These are phyloP conservation scores for Metschnikowia continentalis DNA, from an alignment of 805 yeast species.

Conservation along the genomic window DNA sequence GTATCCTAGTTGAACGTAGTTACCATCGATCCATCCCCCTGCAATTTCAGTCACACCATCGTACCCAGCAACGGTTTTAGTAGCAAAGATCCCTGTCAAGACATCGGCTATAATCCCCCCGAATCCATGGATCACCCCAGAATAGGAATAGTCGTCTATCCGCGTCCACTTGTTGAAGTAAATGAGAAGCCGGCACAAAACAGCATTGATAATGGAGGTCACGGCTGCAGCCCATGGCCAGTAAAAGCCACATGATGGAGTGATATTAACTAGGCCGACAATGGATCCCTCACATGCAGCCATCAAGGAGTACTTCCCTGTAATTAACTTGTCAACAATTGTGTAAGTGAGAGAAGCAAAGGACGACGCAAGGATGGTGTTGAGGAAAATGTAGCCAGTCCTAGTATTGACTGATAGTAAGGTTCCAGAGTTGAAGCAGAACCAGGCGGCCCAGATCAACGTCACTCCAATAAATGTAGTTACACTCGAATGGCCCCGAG, in stretches of 20 bases:
- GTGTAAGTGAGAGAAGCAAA: slow-evolving; percentile 45
- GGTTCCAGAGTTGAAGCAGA: slow-evolving; percentile 47
- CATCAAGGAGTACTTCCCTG: slow-evolving; percentile 38
- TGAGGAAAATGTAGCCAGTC: slow-evolving; percentile 45
- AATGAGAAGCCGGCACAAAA: slow-evolving; percentile 32
- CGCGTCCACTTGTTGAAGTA: slow-evolving; percentile 37
- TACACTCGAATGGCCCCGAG: slow-evolving; percentile 32
- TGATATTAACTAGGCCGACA: slow-evolving; percentile 43
- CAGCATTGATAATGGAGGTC: slow-evolving; percentile 38
- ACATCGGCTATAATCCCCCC: slow-evolving; percentile 46
- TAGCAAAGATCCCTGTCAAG: slow-evolving; percentile 44
- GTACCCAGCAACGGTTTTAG: slow-evolving; percentile 39
- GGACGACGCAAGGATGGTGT: slow-evolving; percentile 50
- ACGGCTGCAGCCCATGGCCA: slow-evolving; percentile 46
- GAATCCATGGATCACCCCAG: slow-evolving; percentile 44
- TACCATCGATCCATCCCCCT: slow-evolving; percentile 47
- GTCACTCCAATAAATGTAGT: slow-evolving; percentile 43
- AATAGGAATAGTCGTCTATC: slow-evolving; percentile 44
- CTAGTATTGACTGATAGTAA: slow-evolving; percentile 36
- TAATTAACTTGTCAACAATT: slow-evolving; percentile 35
- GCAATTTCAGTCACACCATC: slow-evolving; percentile 41
- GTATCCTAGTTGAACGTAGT: slow-evolving; percentile 43
- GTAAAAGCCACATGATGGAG: slow-evolving; percentile 45
- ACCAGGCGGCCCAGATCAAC: slow-evolving; percentile 48
- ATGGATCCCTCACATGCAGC: slow-evolving; percentile 47